Base-by-base conservation (phyloP, 495 filamentous ascomycete species). In the Pyrenula aspistea region DNA sequence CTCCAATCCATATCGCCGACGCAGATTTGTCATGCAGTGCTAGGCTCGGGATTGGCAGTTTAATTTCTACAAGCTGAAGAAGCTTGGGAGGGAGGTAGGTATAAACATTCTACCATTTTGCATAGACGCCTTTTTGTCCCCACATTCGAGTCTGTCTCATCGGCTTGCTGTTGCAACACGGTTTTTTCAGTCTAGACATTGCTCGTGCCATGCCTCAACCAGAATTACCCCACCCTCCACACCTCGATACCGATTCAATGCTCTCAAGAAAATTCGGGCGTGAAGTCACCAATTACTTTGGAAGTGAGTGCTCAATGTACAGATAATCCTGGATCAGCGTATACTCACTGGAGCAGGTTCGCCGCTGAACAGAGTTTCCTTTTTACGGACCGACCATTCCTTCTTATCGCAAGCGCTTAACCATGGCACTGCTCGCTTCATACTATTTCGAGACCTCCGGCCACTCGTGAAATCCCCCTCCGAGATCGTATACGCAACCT, bases 231-330 rank as follows among this genome's bases (percentile, higher is more conserved):
- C 72, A 73, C 52, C 81, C 83, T 53, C 78, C 78, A 10, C 77
- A 83, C 62, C 71, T 73, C 58, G 79, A 85, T 64, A 79, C 87
- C 63, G 83, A 91, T 74, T 89, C 87, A 4, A 91, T 91, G 83
- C 73, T 98, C 61, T 82, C 85, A 49, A 79, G 84, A 52, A 93
- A 87, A 58, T 96, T 95, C 69, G 93, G 93, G 63, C 84, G 77
- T 61, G 93, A 97, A 73, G 83, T 89, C 12, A 83, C 86, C 61
- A 97, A 98, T 73, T 98, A 97, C 79, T 97, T 96, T 75, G 87
- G 89, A 57, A 89, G 91, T 78, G 70, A 48, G 66, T 50, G 19
- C 31, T 47, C 25, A n/a, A 42, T 42, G 31, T 4, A 15, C 15
- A 4, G 15, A 42, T 42, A 42, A 42, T 4, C 31, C n/a, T 57